phyloP scores from a whole-genome alignment of 306 rosid species.

The Cucurbita maxima region DNA sequence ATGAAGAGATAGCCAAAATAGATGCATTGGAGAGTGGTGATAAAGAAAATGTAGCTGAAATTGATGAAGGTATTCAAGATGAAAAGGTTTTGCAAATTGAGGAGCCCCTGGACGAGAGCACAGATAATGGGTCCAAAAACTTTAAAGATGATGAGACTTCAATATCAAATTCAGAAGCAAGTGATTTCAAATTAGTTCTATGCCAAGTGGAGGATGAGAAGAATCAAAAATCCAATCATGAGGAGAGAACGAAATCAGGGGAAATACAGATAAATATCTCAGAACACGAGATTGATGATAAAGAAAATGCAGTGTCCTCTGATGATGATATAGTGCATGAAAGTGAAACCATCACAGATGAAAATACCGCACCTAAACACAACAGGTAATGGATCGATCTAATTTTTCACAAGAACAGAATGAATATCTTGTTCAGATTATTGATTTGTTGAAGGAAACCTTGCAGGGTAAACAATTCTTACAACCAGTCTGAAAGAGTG shows the following conservation, averaged over 20 bases:
- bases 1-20: constrained; percentile 12
- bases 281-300: constrained; percentile 19
- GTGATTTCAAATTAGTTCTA: not conserved
- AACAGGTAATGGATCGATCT: constrained; percentile 36
- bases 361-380: constrained; percentile 31
- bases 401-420: not conserved
- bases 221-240: constrained; percentile 16
- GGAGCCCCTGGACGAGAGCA: constrained; percentile 7
- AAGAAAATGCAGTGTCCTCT: constrained; percentile 13
- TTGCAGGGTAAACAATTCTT: constrained; percentile 25
- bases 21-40: constrained; percentile 18
- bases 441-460: not conserved
- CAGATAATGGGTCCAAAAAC: constrained; percentile 15
- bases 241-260: constrained; percentile 14
- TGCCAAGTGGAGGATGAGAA: constrained; percentile 9
- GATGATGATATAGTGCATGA: constrained; percentile 32
- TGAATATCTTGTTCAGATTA: not conserved
- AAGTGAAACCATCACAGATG: constrained; percentile 17
- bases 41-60: constrained; percentile 10
- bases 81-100: constrained; percentile 1
- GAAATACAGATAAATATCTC: constrained; percentile 9
- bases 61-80: not conserved
- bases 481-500: constrained; percentile 10
- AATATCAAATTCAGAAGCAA: constrained; percentile 7
- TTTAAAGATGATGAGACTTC: constrained; percentile 13